Percentiles rank a stretch among this genome's conserved stretches.
Evolutionary conservation across 2,329 filamentous ascomycete species (phyloP).

Genomic region (Apiospora saccharicola): DNA sequence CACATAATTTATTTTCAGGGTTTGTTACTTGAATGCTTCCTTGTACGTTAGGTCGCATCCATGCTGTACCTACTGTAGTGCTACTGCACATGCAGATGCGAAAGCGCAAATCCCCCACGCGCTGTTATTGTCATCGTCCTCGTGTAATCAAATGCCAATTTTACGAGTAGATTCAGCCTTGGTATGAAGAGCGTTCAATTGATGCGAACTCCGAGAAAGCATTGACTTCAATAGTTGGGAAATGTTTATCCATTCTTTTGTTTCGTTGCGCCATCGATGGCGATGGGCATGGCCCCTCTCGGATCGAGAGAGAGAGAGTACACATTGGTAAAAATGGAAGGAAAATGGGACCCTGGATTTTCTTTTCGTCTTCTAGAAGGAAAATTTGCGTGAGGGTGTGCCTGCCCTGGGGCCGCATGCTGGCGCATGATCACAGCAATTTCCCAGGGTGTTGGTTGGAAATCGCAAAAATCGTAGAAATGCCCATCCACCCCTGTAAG

Average conservation of each 20-base stretch:
- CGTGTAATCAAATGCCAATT: too few relatives aligned
- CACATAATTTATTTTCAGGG: not conserved
- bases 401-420: not conserved
- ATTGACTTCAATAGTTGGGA: not conserved
- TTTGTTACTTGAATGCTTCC: too few relatives aligned
- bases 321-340: not conserved
- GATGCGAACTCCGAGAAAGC: too few relatives aligned
- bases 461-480: not conserved
- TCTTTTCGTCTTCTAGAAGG: not conserved
- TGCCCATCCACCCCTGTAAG: not conserved
- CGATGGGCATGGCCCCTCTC: not conserved
- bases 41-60: not conserved
- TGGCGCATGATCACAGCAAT: constrained; percentile 4
- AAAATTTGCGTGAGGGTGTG: not conserved
- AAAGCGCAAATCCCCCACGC: constrained; percentile 28
- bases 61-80: constrained; percentile 17
- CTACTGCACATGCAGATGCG: constrained; percentile 28
- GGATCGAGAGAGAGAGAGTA: not conserved
- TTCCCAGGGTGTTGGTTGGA: not conserved
- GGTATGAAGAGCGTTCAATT: too few relatives aligned
- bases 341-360: not conserved
- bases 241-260: not conserved
- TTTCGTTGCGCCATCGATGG: not conserved
- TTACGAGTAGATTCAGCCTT: too few relatives aligned
- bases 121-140: not conserved